phyloP scores from a whole-genome alignment of 169 alveolate species.

The Eimeria zaria region DNA sequence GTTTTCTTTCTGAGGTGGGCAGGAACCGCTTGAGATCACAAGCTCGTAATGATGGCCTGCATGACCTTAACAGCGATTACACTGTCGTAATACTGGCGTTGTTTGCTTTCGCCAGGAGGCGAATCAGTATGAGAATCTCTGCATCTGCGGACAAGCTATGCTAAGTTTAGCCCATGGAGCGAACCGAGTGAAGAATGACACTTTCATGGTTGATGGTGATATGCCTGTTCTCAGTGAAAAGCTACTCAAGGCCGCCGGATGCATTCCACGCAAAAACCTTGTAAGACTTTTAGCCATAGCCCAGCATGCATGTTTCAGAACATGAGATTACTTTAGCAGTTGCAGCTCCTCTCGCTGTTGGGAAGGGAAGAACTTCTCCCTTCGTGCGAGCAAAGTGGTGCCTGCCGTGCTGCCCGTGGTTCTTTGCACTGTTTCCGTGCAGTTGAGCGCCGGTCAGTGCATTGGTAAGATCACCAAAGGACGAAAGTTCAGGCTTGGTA shows the following conservation, averaged over 20 bases:
- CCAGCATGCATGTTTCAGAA: background rate
- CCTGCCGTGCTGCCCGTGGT: background rate
- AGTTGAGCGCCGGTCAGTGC: slow-evolving; percentile 93
- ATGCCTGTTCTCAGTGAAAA: slow-evolving; percentile 84
- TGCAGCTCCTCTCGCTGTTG: slow-evolving; percentile 85
- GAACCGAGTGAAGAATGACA: background rate
- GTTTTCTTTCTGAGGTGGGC: slow-evolving; percentile 92
- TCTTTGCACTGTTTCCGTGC: slow-evolving; percentile 13
- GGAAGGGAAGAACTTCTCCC: background rate
- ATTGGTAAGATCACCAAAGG: slow-evolving; percentile 97
- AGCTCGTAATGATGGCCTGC: background rate
- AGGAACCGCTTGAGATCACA: background rate
- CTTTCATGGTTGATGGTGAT: background rate
- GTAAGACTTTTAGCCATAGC: background rate
- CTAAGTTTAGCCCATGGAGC: background rate
- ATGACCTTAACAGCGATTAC: background rate
- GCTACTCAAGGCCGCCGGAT: slow-evolving; percentile 91
- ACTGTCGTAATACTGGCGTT: too few species aligned
- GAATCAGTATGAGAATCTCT: background rate
- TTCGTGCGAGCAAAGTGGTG: background rate
- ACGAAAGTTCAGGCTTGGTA: slow-evolving; percentile 94
- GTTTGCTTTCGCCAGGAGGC: background rate
- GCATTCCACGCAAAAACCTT: slow-evolving; percentile 93
- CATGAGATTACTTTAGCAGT: background rate
- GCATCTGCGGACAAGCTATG: background rate